A percentile compares a stretch with the other conserved stretches of the same genome.
Evolutionary conservation across 257 asterid genomes (phyloP).

Genomic region (Nicotiana paniculata): DNA sequence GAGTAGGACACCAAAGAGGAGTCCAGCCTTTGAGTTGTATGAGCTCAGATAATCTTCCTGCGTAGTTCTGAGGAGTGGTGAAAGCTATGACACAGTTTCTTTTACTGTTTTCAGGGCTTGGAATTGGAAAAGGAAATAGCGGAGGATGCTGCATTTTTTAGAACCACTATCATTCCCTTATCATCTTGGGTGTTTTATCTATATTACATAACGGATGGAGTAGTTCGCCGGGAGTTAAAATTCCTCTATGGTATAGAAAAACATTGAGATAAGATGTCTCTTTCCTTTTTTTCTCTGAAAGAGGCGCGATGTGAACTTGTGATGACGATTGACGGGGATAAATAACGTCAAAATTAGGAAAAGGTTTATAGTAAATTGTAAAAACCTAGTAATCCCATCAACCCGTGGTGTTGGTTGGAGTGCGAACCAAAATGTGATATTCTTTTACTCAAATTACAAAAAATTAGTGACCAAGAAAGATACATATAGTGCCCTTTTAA

Average conservation of each 20-base stretch:
- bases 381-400: neutral
- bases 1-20: slow-evolving; percentile 64
- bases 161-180: slow-evolving; percentile 29
- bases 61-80: slow-evolving; percentile 72
- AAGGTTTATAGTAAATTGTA: neutral
- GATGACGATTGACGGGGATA: neutral
- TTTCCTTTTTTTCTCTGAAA: neutral
- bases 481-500: too few relatives aligned
- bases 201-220: neutral
- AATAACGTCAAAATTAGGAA: neutral
- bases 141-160: slow-evolving; percentile 28
- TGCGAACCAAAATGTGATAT: too few relatives aligned
- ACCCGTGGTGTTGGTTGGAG: too few relatives aligned
- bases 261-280: neutral
- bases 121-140: slow-evolving; percentile 11
- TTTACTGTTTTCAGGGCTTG: slow-evolving; percentile 18
- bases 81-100: slow-evolving; percentile 41
- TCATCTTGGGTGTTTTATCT: neutral
- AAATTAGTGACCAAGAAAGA: too few relatives aligned
- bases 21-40: slow-evolving; percentile 48
- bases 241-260: neutral
- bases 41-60: slow-evolving; percentile 44
- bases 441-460: too few relatives aligned
- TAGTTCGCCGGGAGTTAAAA: neutral
- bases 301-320: neutral